Conservation (phyloP, 345 rosid species). For the Ricinus communis region DNA sequence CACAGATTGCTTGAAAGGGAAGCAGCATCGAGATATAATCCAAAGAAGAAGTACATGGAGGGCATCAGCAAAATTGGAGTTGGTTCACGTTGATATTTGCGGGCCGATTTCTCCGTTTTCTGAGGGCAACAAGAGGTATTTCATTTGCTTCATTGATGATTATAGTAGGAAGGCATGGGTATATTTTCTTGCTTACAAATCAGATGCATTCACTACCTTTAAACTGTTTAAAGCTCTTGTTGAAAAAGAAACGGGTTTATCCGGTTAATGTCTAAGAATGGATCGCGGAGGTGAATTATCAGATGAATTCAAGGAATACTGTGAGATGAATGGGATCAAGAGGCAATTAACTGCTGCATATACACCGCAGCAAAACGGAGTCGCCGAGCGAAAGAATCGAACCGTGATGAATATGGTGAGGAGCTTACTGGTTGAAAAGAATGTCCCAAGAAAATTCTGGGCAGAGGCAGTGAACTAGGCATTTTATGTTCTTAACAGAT, state of each 20-base stretch:
- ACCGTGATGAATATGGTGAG: constrained; percentile 7
- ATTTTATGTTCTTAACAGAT: background rate
- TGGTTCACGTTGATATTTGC: constrained; percentile 5
- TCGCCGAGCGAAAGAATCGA: background rate
- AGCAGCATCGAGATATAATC: constrained; percentile 1
- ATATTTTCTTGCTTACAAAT: background rate
- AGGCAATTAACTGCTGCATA: background rate
- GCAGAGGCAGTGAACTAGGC: background rate
- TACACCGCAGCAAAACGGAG: constrained; percentile 1
- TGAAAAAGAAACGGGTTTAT: constrained; percentile 1
- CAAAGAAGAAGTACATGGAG: constrained; percentile 6
- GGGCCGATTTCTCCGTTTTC: constrained; percentile 7
- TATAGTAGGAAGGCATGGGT: constrained; percentile 1
- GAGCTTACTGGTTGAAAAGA: background rate
- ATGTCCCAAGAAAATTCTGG: background rate
- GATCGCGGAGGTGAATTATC: constrained; percentile 6
- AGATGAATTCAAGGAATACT: background rate
- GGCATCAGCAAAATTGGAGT: constrained; percentile 7
- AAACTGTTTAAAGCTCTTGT: background rate
- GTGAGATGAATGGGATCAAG: background rate
- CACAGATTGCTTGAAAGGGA: constrained; percentile 4
- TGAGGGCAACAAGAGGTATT: constrained; percentile 1
- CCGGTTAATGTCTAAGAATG: background rate
- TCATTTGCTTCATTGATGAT: constrained; percentile 12
- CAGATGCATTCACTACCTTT: constrained; percentile 5